Evolutionary conservation across 2,329 filamentous ascomycete species (phyloP), one percentile per base, ranked within the genome.

Genomic region (Blastomyces gilchristii): DNA sequence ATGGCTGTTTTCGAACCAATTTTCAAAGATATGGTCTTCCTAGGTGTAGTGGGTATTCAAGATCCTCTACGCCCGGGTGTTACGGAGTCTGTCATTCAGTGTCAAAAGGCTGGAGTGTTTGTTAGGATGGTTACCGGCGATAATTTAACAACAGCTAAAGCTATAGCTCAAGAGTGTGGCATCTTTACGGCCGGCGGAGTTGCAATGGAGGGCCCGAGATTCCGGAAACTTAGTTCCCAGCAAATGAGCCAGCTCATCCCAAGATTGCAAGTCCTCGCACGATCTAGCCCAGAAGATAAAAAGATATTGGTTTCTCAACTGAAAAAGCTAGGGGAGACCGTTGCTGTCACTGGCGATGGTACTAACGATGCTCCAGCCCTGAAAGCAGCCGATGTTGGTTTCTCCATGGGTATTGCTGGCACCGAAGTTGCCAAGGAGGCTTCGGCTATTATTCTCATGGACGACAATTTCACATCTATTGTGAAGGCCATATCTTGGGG

Each of bases 111-210:
- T 18, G 87, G 87, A 63, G 87, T 91, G 18, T 81, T 85, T 62
- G 86, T 89, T 58, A 86, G 87, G 68, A 89, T 89, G 86, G 87
- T 89, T 57, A 89, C 87, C n/a, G 69, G 85, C 67, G 87, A 90
- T 74, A 90, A 90, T 69, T 77, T 89, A 64, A 79, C 85, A 39
- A 91, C 88, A 18, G 88, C 87, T 8, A 85, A 83, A 60, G 88
- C 88, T 4, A 91, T 91, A 68, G 87, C 88, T 1, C 80, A 79
- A 22, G 86, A 90, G 62, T 91, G 88, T 66, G 88, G 88, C 57
- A 89, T 91, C 73, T 81, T 81, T 18, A 80, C 77, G 2, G 72
- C 77, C 53, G 82, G 82, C 56, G 85, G 82, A 7, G 74, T 86
- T 63, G 83, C 86, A 59, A 87, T 89, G 85, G 86, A 89, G 74